phyloP scores from a whole-genome alignment of 2,329 filamentous ascomycete species.

The Botrytis squamosa region DNA sequence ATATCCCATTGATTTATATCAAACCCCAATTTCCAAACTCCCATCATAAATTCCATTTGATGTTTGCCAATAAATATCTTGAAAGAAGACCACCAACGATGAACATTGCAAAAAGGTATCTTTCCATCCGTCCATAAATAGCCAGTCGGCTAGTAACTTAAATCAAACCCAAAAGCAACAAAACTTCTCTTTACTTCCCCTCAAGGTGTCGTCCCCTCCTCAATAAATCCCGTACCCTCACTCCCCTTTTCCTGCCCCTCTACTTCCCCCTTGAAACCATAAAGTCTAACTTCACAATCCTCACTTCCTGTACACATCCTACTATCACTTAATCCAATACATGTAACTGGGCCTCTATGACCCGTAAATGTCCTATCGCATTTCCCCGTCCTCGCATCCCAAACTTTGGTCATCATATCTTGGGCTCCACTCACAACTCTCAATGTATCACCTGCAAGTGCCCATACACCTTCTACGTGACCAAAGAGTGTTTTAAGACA shows the following conservation, averaged over 20 bases:
- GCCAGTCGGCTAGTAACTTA: neutral
- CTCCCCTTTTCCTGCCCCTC: constrained; percentile 6
- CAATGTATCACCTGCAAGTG: constrained; percentile 82
- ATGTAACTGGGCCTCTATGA: constrained; percentile 88
- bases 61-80: neutral
- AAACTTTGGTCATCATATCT: constrained; percentile 92
- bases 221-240: neutral
- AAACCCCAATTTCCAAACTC: neutral
- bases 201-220: neutral
- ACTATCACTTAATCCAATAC: constrained; percentile 85
- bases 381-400: constrained; percentile 88
- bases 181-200: neutral
- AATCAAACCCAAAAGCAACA: neutral
- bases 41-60: neutral
- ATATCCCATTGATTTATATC: neutral
- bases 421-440: constrained; percentile 87
- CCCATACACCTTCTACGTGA: constrained; percentile 95
- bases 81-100: neutral
- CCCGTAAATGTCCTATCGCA: constrained; percentile 92
- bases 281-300: constrained; percentile 85
- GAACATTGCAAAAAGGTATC: constrained; percentile 6
- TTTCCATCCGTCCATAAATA: constrained; percentile 9
- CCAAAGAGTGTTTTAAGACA: constrained; percentile 94
- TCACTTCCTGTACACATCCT: constrained; percentile 89
- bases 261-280: constrained; percentile 57